Conservation (phyloP, 1,284 basidiomycete species). For the Leccinum fuscescens region DNA sequence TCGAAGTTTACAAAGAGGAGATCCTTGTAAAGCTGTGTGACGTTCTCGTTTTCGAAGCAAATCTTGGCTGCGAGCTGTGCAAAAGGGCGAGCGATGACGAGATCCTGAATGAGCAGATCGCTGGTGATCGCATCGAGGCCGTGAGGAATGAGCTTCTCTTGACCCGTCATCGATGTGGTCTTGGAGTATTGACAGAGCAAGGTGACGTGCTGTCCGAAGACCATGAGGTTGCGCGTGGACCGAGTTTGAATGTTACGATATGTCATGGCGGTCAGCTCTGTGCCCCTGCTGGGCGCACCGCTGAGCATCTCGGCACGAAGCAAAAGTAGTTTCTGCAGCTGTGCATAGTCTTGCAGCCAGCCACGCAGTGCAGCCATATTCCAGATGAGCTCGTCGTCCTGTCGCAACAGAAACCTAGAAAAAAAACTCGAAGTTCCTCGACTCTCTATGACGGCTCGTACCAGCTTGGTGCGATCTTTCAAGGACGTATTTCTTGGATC, state of each 20-base stretch:
- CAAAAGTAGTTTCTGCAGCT: conserved; percentile 15
- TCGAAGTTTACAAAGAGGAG: conserved; percentile 29
- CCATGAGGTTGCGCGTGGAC: conserved; percentile 13
- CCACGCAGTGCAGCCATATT: neutral
- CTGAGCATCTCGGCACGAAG: conserved; percentile 15
- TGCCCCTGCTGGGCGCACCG: conserved; percentile 23
- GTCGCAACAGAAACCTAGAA: neutral
- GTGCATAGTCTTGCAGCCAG: conserved; percentile 24
- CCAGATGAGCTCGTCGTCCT: neutral
- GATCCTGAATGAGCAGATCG: conserved; percentile 30
- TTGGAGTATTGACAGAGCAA: conserved; percentile 32
- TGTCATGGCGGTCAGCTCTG: conserved; percentile 24
- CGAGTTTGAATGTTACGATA: conserved; percentile 15
- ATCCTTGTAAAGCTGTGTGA: conserved; percentile 14
- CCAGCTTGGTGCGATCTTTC: no score
- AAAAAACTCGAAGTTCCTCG: neutral
- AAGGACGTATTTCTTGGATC: no score
- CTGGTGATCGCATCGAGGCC: conserved; percentile 22
- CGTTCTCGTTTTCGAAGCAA: neutral
- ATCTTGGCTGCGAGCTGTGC: conserved; percentile 20
- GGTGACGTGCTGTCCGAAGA: conserved; percentile 16
- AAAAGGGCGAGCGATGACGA: conserved; percentile 26
- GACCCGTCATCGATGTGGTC: conserved; percentile 11
- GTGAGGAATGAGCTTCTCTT: conserved; percentile 34
- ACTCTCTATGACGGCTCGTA: neutral